Evolutionary conservation across 2,329 filamentous ascomycete species (phyloP), one percentile per base, ranked within the genome.

Genomic region (Paramyrothecium sp.): DNA sequence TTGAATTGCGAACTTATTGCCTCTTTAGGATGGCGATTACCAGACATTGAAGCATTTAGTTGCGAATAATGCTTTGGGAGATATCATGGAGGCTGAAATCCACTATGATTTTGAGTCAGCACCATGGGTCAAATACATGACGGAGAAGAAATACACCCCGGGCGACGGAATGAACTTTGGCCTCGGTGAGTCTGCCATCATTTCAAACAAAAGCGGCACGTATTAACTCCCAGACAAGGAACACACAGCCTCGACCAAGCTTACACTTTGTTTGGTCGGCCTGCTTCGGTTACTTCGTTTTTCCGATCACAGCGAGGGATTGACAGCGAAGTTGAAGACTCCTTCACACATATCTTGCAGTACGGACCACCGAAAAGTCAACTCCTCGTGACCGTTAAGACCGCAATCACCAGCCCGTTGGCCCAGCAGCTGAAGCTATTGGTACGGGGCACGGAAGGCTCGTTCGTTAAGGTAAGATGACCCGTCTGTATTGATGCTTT

Each of bases 41-140:
- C 56, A 54, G 11, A 65, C 63, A 3, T 57, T 66, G 0, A 58
- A 56, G 3, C 51, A 59, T 3, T 55, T 66, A 0, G 19, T 63
- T 1, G 48, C 56, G 0, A 56, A 61, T 17, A 57, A 56, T 8
- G 64, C 64, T 16, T 21, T 66, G 0, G 87, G 87, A 17, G 79
- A 86, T 2, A 75, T 89, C 52, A 81, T 81, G 41, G 87, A 89
- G 61, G 89, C 85, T 53, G 82, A 89, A 63, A 81, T 86, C 3
- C 86, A 89, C 68, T 89, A 88, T 58, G 87, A 90, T 64, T 82
- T 79, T 44, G 75, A 76, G 38, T 71, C 70, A 1, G 73, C 78
- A 0, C 48, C 65, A 1, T 80, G 76, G 76, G 61, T 79, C 0
- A 57, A 65, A 0, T 54, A 48, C 1, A 73, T 71, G 65, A 72